Evolutionary conservation across 208 protist species (phyloP), one percentile per base, ranked within the genome.

Genomic region (Blechomonas ayalai): DNA sequence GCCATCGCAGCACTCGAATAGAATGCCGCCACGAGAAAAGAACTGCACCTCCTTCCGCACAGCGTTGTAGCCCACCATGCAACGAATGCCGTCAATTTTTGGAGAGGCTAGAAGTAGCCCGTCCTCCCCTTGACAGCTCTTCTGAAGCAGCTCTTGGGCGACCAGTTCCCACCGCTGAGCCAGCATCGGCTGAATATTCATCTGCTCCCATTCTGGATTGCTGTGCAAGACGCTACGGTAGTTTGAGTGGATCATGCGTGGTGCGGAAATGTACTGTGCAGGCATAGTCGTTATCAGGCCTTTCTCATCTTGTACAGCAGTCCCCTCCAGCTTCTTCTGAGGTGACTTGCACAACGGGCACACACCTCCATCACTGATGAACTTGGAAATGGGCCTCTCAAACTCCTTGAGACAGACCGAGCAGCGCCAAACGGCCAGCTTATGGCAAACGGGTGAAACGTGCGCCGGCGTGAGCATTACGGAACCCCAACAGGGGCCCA

Each of bases 41-140:
- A 83, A 93, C 54, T 88, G 78, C 43, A 81, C 65, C 35, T 82
- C 63, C 12, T 73, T 68, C 15, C 41, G 57, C 34, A 53, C 51
- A 39, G 61, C 24, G 50, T 83, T 89, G 54, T 74, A 90, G 20
- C 79, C 81, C 20, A 93, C 68, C 16, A 93, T 67, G 59, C 85
- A 93, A 34, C 85, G 85, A 50, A 93, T 82, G 12, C 85, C 85
- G 50, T 93, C 85, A 48, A 93, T 90, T 61, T 93, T 93, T 2
- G 85, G 85, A 8, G 85, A 93, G 24, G 76, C 81, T 18, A 93
- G 60, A 16, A 93, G 50, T 10, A 80, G 39, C 26, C 73, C 46
- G 42, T 39, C 6, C 26, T 60, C 34, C 47, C 55, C 59, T 18
- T 52, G 35, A 20, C 46, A 38, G 33, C 36, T 32, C 33, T 38